Conservation (phyloP, 805 yeast genomes). For the Saturnispora sanitii region DNA sequence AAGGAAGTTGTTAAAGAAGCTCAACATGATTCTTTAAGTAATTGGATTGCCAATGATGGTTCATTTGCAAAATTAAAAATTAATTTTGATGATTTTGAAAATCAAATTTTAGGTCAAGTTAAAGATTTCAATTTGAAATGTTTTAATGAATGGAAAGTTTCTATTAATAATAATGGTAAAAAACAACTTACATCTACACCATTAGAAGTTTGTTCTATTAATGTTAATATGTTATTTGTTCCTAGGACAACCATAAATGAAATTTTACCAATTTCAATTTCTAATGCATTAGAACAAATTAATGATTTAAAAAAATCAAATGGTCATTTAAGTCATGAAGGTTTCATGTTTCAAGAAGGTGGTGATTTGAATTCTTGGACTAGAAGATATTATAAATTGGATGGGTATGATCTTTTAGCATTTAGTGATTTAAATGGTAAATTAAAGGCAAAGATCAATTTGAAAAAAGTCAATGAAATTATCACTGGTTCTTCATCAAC, state of each 20-base stretch:
- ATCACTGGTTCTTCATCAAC: slow-evolving; percentile 19
- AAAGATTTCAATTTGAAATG: slow-evolving; percentile 48
- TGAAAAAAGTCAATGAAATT: slow-evolving; percentile 53
- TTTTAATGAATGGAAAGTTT: slow-evolving; percentile 72
- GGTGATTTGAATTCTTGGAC: slow-evolving; percentile 77
- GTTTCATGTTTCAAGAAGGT: slow-evolving; percentile 79
- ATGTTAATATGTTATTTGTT: slow-evolving; percentile 57
- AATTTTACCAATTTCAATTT: slow-evolving; percentile 60
- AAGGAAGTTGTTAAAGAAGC: slow-evolving; percentile 43
- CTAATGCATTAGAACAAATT: slow-evolving; percentile 37
- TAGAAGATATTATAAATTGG: slow-evolving; percentile 63
- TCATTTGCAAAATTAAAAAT: slow-evolving; percentile 77
- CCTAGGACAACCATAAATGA: slow-evolving; percentile 55
- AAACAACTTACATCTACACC: slow-evolving; percentile 34
- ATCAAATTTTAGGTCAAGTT: slow-evolving; percentile 43
- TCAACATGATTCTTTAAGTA: slow-evolving; percentile 47
- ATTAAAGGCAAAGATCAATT: slow-evolving; percentile 66
- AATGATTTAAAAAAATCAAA: slow-evolving; percentile 25
- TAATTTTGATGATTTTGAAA: slow-evolving; percentile 48
- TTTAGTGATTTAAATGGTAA: slow-evolving; percentile 61
- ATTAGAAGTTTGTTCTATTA: slow-evolving; percentile 54
- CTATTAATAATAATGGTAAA: slow-evolving; percentile 18
- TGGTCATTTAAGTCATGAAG: slow-evolving; percentile 36
- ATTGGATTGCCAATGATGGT: slow-evolving; percentile 71
- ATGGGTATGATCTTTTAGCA: slow-evolving; percentile 64